Percentiles rank a stretch among this genome's conserved stretches.
phyloP scores from a whole-genome alignment of 768 basidiomycete genomes.

The Dioszegia hungarica region DNA sequence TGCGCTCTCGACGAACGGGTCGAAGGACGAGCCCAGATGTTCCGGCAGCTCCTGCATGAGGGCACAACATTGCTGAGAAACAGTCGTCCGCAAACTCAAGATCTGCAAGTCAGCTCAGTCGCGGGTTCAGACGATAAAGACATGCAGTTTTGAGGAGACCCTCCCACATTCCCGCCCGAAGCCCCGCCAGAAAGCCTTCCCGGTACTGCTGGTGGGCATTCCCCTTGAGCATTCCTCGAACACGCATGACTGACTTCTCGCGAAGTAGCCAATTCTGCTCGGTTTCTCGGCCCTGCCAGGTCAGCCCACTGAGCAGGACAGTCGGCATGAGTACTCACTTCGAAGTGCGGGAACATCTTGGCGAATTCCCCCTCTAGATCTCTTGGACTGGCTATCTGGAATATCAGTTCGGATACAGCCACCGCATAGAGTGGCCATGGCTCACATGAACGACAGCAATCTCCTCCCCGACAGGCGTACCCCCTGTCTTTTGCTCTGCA shows the following conservation, averaged over 20 bases:
- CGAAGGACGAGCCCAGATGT: constrained; percentile 63
- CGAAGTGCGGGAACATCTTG: constrained; percentile 71
- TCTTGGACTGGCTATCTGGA: constrained; percentile 67
- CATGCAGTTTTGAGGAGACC: constrained; percentile 78
- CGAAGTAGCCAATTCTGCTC: constrained; percentile 91
- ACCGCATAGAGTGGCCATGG: not conserved
- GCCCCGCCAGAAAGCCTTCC: constrained; percentile 66
- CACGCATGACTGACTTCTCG: constrained; percentile 68
- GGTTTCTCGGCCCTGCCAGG: constrained; percentile 78
- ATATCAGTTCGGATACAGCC: not conserved
- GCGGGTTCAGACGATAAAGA: not conserved
- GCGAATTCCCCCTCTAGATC: constrained; percentile 84
- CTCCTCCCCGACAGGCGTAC: constrained; percentile 21
- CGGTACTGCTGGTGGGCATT: constrained; percentile 69
- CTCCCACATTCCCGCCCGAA: constrained; percentile 75
- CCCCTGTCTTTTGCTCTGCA: not conserved
- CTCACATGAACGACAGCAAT: constrained; percentile 39
- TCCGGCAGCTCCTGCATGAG: constrained; percentile 70
- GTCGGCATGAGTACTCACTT: constrained; percentile 53
- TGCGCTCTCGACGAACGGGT: constrained; percentile 72
- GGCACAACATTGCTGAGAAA: constrained; percentile 69
- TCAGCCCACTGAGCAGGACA: not conserved
- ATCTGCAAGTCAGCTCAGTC: constrained; percentile 56
- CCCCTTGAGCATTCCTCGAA: constrained; percentile 85
- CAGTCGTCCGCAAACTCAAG: constrained; percentile 82